phyloP scores from a whole-genome alignment of 768 basidiomycete genomes.

The Sporobolomyces roseus region DNA sequence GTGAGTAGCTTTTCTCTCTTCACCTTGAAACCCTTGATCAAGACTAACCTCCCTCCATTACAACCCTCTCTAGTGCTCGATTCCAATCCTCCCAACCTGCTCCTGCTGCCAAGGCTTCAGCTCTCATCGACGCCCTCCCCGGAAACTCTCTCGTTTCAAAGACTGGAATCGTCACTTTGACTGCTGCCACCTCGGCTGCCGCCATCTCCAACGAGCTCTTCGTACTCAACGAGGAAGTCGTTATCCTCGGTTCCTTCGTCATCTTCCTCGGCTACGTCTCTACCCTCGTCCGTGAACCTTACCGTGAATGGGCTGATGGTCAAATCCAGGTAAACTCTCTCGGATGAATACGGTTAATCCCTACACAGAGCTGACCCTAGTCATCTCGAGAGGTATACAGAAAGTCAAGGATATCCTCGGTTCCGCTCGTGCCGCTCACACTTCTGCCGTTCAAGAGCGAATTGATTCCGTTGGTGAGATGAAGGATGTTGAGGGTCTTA shows the following conservation, averaged over 20 bases:
- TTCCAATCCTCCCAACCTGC: constrained; percentile 33
- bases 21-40: background rate
- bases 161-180: constrained; percentile 82
- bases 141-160: constrained; percentile 77
- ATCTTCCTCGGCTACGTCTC: constrained; percentile 41
- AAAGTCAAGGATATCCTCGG: constrained; percentile 78
- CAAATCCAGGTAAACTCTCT: constrained; percentile 69
- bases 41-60: background rate
- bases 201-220: constrained; percentile 66
- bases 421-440: constrained; percentile 79
- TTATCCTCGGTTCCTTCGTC: constrained; percentile 66
- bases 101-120: constrained; percentile 57
- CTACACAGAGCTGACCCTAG: too few species aligned
- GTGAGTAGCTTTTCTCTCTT: background rate
- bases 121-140: constrained; percentile 84
- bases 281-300: constrained; percentile 69
- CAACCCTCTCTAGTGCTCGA: constrained; percentile 23
- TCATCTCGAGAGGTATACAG: constrained; percentile 37
- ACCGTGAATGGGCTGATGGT: constrained; percentile 83
- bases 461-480: constrained; percentile 86
- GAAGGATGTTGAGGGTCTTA: constrained; percentile 91
- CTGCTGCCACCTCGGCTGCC: constrained; percentile 50
- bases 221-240: constrained; percentile 93
- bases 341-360: too few species aligned
- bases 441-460: constrained; percentile 84